Conservation (phyloP, 768 basidiomycete genomes). For the Hebeloma cylindrosporum region DNA sequence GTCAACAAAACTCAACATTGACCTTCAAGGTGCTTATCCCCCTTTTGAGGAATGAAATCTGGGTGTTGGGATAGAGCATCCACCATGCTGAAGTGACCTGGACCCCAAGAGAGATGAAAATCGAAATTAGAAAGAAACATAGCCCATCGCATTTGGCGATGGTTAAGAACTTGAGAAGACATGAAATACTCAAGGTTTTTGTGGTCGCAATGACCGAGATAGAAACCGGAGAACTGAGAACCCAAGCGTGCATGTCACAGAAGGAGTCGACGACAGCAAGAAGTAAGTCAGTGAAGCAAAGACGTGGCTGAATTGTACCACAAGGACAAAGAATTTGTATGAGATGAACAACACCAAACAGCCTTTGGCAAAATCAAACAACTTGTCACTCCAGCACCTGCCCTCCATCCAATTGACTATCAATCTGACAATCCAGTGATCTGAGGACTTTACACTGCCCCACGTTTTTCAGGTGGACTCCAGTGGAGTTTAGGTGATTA, state of each 20-base stretch:
- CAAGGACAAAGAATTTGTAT: slow-evolving; percentile 30
- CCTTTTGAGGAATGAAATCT: slow-evolving; percentile 31
- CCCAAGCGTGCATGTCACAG: slow-evolving; percentile 32
- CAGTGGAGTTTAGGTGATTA: too few relatives aligned
- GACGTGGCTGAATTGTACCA: slow-evolving; percentile 16
- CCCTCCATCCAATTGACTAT: slow-evolving; percentile 28
- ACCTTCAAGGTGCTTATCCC: too few relatives aligned
- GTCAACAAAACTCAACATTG: too few relatives aligned
- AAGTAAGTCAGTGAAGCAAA: too few relatives aligned
- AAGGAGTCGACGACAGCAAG: slow-evolving; percentile 45
- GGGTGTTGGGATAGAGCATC: slow-evolving; percentile 33
- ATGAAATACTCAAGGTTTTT: slow-evolving; percentile 48
- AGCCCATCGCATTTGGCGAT: slow-evolving; percentile 47
- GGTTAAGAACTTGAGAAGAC: slow-evolving; percentile 37
- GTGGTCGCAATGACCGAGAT: slow-evolving; percentile 32
- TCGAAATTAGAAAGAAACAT: slow-evolving; percentile 41
- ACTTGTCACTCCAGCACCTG: slow-evolving; percentile 22
- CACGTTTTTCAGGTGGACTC: too few relatives aligned
- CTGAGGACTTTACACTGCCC: too few relatives aligned
- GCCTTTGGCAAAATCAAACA: slow-evolving; percentile 28
- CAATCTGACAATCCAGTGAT: slow-evolving; percentile 20
- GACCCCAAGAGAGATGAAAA: slow-evolving; percentile 31
- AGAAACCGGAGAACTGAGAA: slow-evolving; percentile 25
- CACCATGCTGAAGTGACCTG: slow-evolving; percentile 28
- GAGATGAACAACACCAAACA: slow-evolving; percentile 19